Conservation (phyloP, 164 flowering plant species). For the Malania oleifera region DNA sequence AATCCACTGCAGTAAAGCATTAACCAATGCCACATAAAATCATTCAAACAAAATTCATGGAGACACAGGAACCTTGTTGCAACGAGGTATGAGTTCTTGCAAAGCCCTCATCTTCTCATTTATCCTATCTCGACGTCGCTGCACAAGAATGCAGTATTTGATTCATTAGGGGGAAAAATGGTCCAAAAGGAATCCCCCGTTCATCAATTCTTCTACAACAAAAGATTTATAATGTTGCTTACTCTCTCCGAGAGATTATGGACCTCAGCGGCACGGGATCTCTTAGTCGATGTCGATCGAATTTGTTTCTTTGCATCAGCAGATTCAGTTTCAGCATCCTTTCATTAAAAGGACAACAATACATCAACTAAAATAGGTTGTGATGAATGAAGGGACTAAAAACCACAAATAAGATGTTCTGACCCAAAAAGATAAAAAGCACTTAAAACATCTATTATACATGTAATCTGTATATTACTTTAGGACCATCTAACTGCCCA, state of each 20-base stretch:
- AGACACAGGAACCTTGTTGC: constrained; percentile 61
- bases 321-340: constrained; percentile 68
- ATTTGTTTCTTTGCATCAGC: constrained; percentile 47
- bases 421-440: neutral
- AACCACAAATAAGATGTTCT: neutral
- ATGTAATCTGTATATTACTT: neutral
- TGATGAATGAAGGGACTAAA: neutral
- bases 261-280: constrained; percentile 93
- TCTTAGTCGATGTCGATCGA: constrained; percentile 53
- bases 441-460: neutral
- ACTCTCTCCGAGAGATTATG: constrained; percentile 96
- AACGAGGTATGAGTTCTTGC: constrained; percentile 93
- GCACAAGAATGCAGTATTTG: constrained; percentile 15
- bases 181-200: no score
- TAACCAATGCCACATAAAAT: neutral
- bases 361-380: neutral
- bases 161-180: neutral
- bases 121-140: constrained; percentile 97
- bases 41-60: neutral
- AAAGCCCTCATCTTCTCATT: constrained; percentile 95
- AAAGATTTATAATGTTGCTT: constrained; percentile 12
- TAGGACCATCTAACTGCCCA: neutral
- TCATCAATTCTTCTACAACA: no score
- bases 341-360: neutral
- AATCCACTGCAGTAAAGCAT: neutral